Evolutionary conservation across 805 yeast species (phyloP).

Genomic region (Cyberlindnera samutprakarnensis): DNA sequence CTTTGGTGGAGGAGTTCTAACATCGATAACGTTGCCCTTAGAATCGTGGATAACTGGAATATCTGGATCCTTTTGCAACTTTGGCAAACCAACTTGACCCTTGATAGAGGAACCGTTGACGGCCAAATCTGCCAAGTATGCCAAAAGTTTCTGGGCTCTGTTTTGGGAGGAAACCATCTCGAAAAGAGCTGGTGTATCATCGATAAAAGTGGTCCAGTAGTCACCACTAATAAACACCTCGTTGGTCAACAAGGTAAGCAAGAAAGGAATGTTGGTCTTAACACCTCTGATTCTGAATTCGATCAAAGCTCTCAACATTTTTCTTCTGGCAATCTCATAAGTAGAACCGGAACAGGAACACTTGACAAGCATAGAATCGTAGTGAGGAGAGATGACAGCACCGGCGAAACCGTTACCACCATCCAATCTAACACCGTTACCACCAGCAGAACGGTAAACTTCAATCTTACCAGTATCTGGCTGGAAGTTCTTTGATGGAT

Average conservation of each 20-base stretch:
- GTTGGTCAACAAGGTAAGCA: slow-evolving; percentile 84
- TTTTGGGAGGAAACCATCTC: slow-evolving; percentile 92
- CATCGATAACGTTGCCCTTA: slow-evolving; percentile 55
- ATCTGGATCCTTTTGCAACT: slow-evolving; percentile 64
- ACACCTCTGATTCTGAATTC: slow-evolving; percentile 99
- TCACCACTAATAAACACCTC: slow-evolving; percentile 78
- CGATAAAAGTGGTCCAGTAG: slow-evolving; percentile 98
- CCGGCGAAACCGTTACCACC: slow-evolving; percentile 99
- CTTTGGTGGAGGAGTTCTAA: slow-evolving; percentile 44
- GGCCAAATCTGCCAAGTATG: slow-evolving; percentile 86
- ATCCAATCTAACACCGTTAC: slow-evolving; percentile 97
- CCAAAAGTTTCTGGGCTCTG: slow-evolving; percentile 91
- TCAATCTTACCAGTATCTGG: slow-evolving; percentile 98
- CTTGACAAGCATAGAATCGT: slow-evolving; percentile 96
- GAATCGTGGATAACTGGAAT: slow-evolving; percentile 66
- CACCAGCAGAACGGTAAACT: slow-evolving; percentile 97
- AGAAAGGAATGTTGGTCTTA: slow-evolving; percentile 95
- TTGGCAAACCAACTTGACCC: slow-evolving; percentile 93
- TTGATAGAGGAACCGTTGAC: slow-evolving; percentile 95
- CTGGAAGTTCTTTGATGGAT: slow-evolving; percentile 92
- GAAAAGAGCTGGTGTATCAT: slow-evolving; percentile 94
- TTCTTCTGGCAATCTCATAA: slow-evolving; percentile 92
- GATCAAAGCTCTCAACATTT: slow-evolving; percentile 93
- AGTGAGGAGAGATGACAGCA: slow-evolving; percentile 91
- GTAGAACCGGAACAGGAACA: slow-evolving; percentile 97